Evolutionary conservation across 2,329 filamentous ascomycete species (phyloP).

Genomic region (Nectriaceae sp.): DNA sequence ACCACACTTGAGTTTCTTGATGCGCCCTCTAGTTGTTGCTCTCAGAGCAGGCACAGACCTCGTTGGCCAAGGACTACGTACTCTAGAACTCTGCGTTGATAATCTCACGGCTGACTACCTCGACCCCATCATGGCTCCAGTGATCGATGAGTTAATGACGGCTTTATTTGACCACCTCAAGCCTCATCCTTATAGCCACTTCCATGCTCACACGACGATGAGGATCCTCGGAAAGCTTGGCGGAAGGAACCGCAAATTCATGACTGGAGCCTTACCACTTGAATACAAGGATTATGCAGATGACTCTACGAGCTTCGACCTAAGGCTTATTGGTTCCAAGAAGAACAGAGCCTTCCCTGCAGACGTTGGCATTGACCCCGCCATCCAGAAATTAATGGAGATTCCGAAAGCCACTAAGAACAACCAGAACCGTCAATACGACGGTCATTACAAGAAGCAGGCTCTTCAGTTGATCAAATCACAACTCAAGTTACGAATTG

Average conservation of each 20-base stretch:
- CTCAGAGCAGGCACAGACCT: conserved; percentile 88
- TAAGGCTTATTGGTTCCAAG: conserved; percentile 86
- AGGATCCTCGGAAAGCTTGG: conserved; percentile 95
- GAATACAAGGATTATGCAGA: conserved; percentile 84
- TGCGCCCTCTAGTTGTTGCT: conserved; percentile 96
- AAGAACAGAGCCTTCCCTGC: conserved; percentile 86
- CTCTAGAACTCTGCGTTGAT: conserved; percentile 94
- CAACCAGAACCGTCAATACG: conserved; percentile 61
- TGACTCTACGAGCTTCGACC: conserved; percentile 82
- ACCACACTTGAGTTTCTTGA: conserved; percentile 92
- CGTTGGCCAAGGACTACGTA: conserved; percentile 90
- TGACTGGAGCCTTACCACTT: conserved; percentile 85
- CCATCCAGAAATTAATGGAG: conserved; percentile 86
- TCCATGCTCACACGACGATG: conserved; percentile 97
- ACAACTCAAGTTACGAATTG: conserved; percentile 88
- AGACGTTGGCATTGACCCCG: conserved; percentile 82
- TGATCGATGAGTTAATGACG: conserved; percentile 98
- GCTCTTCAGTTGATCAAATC: conserved; percentile 85
- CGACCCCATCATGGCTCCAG: conserved; percentile 98
- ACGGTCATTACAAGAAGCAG: conserved; percentile 90
- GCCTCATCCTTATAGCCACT: conserved; percentile 93
- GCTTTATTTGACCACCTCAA: conserved; percentile 94
- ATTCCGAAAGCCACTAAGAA: conserved; percentile 63
- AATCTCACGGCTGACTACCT: conserved; percentile 97
- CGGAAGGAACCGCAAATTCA: conserved; percentile 91